These are phyloP conservation scores for Tagetes patula DNA, from an alignment of 129 eudicot species.

Conservation along the genomic window DNA sequence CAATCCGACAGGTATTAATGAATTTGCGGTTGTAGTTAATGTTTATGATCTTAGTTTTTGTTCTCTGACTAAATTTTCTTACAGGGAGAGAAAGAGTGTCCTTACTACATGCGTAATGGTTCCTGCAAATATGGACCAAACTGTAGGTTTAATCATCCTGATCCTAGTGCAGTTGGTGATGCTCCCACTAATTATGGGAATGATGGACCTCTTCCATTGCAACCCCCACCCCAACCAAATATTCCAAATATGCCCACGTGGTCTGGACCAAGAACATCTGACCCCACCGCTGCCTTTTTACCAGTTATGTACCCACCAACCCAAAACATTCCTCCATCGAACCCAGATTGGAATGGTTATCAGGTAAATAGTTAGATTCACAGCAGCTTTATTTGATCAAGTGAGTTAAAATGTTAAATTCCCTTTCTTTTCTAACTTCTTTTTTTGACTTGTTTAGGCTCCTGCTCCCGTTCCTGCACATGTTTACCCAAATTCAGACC, in stretches of 20 bases:
- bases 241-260: conserved; percentile 47
- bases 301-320: conserved; percentile 50
- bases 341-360: conserved; percentile 69
- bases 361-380: conserved; percentile 51
- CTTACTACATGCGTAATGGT: conserved; percentile 91
- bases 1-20: conserved; percentile 70
- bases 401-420: not conserved
- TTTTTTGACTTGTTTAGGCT: conserved; percentile 43
- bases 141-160: conserved; percentile 98
- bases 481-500: conserved; percentile 50
- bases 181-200: conserved; percentile 49
- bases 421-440: not conserved
- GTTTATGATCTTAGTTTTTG: conserved; percentile 1
- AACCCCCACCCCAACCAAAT: conserved; percentile 45
- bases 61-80: not conserved
- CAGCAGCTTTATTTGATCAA: conserved; percentile 6
- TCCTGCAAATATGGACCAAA: conserved; percentile 87
- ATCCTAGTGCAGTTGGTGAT: conserved; percentile 65
- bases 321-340: conserved; percentile 49
- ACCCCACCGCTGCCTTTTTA: conserved; percentile 44
- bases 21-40: conserved; percentile 12
- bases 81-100: conserved; percentile 89
- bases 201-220: conserved; percentile 46
- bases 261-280: conserved; percentile 50
- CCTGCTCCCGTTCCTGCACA: conserved; percentile 35